These are phyloP conservation scores for Agrocybe chaxingu DNA, from an alignment of 768 basidiomycete species.

Conservation along the genomic window DNA sequence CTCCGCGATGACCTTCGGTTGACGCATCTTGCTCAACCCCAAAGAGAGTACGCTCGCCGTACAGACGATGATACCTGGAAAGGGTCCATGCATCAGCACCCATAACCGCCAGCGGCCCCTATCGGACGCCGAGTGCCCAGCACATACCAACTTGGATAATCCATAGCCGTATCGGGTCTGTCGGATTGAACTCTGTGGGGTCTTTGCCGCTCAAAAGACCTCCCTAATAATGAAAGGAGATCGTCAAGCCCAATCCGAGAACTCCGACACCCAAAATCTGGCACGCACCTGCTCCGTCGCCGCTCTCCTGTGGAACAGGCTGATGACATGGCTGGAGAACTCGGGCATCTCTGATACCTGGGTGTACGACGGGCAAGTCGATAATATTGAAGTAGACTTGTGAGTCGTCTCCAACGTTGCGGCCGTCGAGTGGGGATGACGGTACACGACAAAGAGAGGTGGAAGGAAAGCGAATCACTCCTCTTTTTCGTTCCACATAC, in stretches of 20 bases:
- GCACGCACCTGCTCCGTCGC: constrained; percentile 38
- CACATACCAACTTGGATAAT: constrained; percentile 69
- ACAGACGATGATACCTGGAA: constrained; percentile 73
- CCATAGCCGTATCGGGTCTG: constrained; percentile 75
- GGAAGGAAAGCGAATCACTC: background rate
- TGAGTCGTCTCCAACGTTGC: too few relatives aligned
- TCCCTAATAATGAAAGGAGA: constrained; percentile 39
- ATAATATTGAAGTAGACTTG: background rate
- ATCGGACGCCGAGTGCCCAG: constrained; percentile 16
- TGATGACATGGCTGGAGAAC: constrained; percentile 34
- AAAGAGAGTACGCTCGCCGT: constrained; percentile 70
- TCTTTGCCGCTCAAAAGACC: constrained; percentile 75
- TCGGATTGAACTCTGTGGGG: constrained; percentile 59
- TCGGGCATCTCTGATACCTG: constrained; percentile 29
- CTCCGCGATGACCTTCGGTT: constrained; percentile 85
- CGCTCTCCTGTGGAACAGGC: constrained; percentile 33
- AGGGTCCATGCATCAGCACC: constrained; percentile 8
- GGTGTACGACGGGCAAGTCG: background rate
- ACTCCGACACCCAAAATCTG: background rate
- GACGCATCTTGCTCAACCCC: constrained; percentile 66
- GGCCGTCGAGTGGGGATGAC: too few relatives aligned
- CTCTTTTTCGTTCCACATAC: too few relatives aligned
- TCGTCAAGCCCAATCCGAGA: background rate
- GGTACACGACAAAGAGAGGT: background rate
- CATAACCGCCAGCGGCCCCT: background rate